Evolutionary conservation across 2,329 filamentous ascomycete genomes (phyloP), one percentile per base, ranked within the genome.

Genomic region (Raffaelea arxii): DNA sequence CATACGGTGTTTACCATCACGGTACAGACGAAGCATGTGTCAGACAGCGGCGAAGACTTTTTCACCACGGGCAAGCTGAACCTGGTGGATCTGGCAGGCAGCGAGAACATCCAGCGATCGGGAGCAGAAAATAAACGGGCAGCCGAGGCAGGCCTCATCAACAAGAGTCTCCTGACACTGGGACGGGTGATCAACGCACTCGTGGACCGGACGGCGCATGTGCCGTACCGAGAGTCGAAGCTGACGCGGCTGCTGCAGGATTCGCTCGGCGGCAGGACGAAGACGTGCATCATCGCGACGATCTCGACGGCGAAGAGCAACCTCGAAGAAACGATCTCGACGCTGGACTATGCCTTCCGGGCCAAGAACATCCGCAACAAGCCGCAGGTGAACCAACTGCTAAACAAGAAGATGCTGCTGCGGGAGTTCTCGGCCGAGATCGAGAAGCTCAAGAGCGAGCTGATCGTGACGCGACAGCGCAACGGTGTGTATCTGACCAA

Each of bases 351-450:
- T 60, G 94, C 92, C 11, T 97, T 97, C 67, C 80, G 92, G 41
- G 92, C 92, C 16, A 98, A 98, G 71, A 97, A 98, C 56, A 98
- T 98, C 58, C 85, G 87, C 43, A 98, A 98, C 65, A 96, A 96
- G 65, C 94, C 92, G 1, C 92, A 98, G 59, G 75, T 94, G 56
- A 98, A 97, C 64, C 86, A 88, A 42, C 78, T 87, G 59, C 80
- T 97, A 53, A 90, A 87, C 53, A 98, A 97, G 66, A 94, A 92
- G 66, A 95, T 88, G 3, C 66, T 98, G 12, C 74, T 98, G 11
- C 83, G 78, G 49, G 92, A 98, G 54, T 95, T 95, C 53, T 92
- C 91, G 0, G 71, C 75, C 22, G 92, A 98, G 60, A 96, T 98
- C 44, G 89, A 98, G 62, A 92, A 88, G 61, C 72, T 98, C 30